Evolutionary conservation across 1,284 basidiomycete species (phyloP), one percentile per base, ranked within the genome.

Genomic region (Xerocomus amazonicus): DNA sequence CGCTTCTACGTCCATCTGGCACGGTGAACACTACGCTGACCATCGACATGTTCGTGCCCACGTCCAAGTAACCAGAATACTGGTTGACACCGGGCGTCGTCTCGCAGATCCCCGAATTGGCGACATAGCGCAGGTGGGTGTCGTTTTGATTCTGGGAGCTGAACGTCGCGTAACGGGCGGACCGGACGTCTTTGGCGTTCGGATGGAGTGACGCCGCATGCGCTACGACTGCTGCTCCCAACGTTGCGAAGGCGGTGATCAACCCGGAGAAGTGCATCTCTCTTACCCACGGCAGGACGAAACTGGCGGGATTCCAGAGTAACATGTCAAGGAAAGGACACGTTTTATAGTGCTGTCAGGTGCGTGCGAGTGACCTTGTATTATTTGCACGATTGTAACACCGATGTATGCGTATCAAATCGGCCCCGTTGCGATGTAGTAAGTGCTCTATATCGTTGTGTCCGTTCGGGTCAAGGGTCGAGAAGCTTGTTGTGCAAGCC

Each of bases 51-150:
- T 80, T 77, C 3, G 61, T 66, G 1, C 79, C 81, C 43, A 85
- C 70, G 49, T 84, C 74, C 9, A 85, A 70, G 55, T 87, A 87
- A 1, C 84, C 84, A 0, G 84, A 85, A 53, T 81, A 76, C 62
- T 85, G 84, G 38, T 74, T 71, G 9, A 88, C 84, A 0, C 78
- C 80, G 1, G 82, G 77, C 0, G 83, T 84, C 6, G 79, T 85
- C 66, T 90, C 87, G 59, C 87, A 90, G 6, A 87, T 75, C 1
- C 85, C 84, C 6, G 83, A 85, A 56, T 87, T 74, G 23, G 73
- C 68, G 6, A 85, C 74, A 59, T 77, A 83, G 13, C 79, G 75
- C 10, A 86, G 58, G 36, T 56, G 65, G 2, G 64, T 59, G 33
- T 53, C 54, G 3, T 50, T 32, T 23, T 57, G 54, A 14, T 44